A percentile compares a stretch with the other conserved stretches of the same genome.
These are phyloP conservation scores for Nelumbo lutea DNA, from an alignment of 164 flowering plant genomes.

Conservation along the genomic window DNA sequence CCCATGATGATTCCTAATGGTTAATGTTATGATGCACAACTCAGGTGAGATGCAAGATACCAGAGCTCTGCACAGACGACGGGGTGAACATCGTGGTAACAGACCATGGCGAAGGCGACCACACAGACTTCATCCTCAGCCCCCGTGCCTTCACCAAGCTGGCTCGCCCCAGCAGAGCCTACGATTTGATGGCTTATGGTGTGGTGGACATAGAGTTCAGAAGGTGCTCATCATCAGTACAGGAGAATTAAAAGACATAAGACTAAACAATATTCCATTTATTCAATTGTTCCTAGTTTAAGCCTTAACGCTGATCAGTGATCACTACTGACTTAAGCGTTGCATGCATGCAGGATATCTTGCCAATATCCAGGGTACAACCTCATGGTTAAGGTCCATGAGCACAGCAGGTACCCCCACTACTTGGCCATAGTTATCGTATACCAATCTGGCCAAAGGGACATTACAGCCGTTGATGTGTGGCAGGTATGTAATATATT, in stretches of 20 bases:
- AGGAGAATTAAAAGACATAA: background rate
- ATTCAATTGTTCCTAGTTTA: no score
- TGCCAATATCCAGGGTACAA: slow-evolving; percentile 50
- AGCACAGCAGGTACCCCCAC: slow-evolving; percentile 51
- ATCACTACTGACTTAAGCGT: background rate
- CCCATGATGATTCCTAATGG: background rate
- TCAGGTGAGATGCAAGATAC: slow-evolving; percentile 69
- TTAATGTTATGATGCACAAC: slow-evolving; percentile 2
- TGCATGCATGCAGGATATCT: slow-evolving; percentile 31
- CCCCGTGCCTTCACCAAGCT: slow-evolving; percentile 44
- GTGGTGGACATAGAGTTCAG: slow-evolving; percentile 67
- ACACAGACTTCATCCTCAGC: slow-evolving; percentile 79
- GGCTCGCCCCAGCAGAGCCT: slow-evolving; percentile 39
- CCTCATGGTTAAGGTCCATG: slow-evolving; percentile 57
- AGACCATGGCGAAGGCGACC: slow-evolving; percentile 76
- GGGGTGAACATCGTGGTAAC: slow-evolving; percentile 70
- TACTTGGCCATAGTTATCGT: slow-evolving; percentile 61
- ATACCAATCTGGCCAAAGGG: slow-evolving; percentile 55
- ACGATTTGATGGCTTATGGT: slow-evolving; percentile 48
- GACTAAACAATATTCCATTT: background rate
- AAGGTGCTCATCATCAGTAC: slow-evolving; percentile 19
- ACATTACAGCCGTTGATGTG: slow-evolving; percentile 47
- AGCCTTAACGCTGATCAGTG: no score
- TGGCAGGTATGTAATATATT: slow-evolving; percentile 51
- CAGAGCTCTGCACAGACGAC: slow-evolving; percentile 44